Base-by-base conservation (phyloP, 495 filamentous ascomycete species). In the Saxispiralis lemnorum region DNA sequence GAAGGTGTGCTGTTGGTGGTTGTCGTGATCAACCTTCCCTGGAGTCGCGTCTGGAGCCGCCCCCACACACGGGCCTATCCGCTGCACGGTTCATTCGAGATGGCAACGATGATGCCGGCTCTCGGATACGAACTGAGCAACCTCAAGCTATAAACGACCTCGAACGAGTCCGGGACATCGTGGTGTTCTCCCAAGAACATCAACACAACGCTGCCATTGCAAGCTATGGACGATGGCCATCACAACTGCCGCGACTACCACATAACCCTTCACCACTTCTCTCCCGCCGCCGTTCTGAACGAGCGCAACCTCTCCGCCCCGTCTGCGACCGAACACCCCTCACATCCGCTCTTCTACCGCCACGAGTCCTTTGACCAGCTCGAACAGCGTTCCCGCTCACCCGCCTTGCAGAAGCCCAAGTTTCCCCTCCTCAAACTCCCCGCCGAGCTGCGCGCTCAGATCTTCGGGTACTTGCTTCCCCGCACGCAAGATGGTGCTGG, bases 381-480 rank as follows among this genome's bases (percentile, higher is more conserved):
- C 14, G 47, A 50, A 28, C 30, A 45, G 11, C 48, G 44, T 14
- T 54, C 41, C 31, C 49, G 49, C 45, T 46, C 41, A 1, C 50
- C 50, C 10, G 46, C 45, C 2, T 42, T 37, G 14, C 31, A 38
- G 16, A 49, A 49, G 31, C 50, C 50, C 14, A 45, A 46, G 37
- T 53, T 53, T 31, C 54, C 40, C 1, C 50, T 64, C 39, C 49
- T 64, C 31, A 36, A 44, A 15, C 56, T 65, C 2, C 61, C 62
- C 10, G 45, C 61, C 20, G 62, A 65, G 38, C 52, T 65, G 28
- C 55, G 61, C 7, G 53, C 51, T 17, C 42, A 63, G n/a, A 61
- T 65, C 28, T 54, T 61, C 37, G 13, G 28, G 31, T 59, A 59
- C 37, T 16, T 63, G 7, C 55, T 65, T 1, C 61, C 62, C 9